Evolutionary conservation across 78 protist species (phyloP).

Genomic region (Dictyostelium purpureum): DNA sequence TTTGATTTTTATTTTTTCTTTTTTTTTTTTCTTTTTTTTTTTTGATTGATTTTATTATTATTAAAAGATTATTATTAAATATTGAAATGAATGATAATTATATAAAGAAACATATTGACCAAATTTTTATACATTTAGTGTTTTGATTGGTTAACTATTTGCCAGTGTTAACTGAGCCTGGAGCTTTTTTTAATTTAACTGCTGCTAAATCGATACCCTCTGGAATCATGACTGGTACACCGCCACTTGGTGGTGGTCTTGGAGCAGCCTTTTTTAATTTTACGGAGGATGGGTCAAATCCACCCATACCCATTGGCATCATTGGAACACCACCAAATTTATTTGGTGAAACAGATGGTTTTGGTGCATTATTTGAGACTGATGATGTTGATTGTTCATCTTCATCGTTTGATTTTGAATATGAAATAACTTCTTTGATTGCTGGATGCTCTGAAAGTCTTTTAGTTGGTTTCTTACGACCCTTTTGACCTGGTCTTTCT

Average conservation of each 20-base stretch:
- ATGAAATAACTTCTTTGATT: constrained; percentile 26
- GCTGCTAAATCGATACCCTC: not conserved
- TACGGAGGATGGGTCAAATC: constrained; percentile 37
- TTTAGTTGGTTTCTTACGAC: constrained; percentile 55
- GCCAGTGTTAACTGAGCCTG: not conserved
- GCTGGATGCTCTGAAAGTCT: constrained; percentile 54
- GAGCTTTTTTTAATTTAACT: constrained; percentile 46
- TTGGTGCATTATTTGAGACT: not conserved
- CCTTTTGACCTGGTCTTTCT: constrained; percentile 59
- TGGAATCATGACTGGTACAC: not conserved
- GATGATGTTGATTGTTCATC: not conserved
- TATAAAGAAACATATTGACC: too few relatives aligned
- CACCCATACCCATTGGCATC: constrained; percentile 10
- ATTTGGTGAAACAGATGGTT: constrained; percentile 36
- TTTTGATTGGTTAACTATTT: not conserved
- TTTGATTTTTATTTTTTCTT: too few relatives aligned
- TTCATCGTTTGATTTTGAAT: not conserved
- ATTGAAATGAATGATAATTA: too few relatives aligned
- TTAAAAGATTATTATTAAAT: too few relatives aligned
- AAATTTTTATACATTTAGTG: not conserved
- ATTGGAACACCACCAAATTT: constrained; percentile 4
- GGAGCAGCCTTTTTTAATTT: constrained; percentile 32
- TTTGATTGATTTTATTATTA: too few relatives aligned
- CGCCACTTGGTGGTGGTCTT: not conserved
- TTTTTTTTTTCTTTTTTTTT: too few relatives aligned